Evolutionary conservation across 345 rosid species (phyloP).

Genomic region (Geranium rotundifolium): DNA sequence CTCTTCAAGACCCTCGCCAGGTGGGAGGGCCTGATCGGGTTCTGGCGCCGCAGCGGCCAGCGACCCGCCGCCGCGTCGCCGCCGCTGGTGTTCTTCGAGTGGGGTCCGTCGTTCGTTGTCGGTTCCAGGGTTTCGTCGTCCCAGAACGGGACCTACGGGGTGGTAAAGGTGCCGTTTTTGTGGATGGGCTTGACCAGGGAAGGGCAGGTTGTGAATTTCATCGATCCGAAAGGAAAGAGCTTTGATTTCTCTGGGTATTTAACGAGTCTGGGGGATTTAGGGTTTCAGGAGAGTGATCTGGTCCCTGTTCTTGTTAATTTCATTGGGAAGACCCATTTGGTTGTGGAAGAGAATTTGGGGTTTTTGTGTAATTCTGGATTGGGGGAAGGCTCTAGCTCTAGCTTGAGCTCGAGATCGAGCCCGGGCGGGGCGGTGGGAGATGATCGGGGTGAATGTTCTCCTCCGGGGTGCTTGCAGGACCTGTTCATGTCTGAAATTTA

Average conservation of each 20-base stretch:
- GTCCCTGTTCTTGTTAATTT: conserved; percentile 61
- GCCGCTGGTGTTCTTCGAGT: conserved; percentile 60
- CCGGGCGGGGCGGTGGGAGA: conserved; percentile 23
- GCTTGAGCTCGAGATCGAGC: conserved; percentile 30
- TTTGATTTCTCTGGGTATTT: conserved; percentile 13
- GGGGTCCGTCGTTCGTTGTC: conserved; percentile 63
- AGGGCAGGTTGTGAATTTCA: conserved; percentile 40
- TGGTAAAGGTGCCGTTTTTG: conserved; percentile 52
- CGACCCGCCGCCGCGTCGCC: conserved; percentile 32
- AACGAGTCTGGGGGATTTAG: conserved; percentile 13
- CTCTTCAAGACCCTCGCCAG: conserved; percentile 52
- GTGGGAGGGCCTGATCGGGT: conserved; percentile 69
- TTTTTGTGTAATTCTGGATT: conserved; percentile 9
- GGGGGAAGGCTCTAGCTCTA: conserved; percentile 4
- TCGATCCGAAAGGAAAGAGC: conserved; percentile 40
- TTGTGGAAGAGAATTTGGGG: conserved; percentile 52
- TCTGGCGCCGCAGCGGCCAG: conserved; percentile 85
- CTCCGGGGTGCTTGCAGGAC: conserved; percentile 44
- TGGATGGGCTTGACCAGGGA: conserved; percentile 42
- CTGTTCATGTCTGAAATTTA: conserved; percentile 52
- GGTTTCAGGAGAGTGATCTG: conserved; percentile 24
- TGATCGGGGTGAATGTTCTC: conserved; percentile 20
- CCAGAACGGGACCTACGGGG: conserved; percentile 29
- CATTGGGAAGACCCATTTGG: conserved; percentile 48
- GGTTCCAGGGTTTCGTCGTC: conserved; percentile 54